Evolutionary conservation across 495 filamentous ascomycete species (phyloP).

Genomic region (Emericellopsis terricola): DNA sequence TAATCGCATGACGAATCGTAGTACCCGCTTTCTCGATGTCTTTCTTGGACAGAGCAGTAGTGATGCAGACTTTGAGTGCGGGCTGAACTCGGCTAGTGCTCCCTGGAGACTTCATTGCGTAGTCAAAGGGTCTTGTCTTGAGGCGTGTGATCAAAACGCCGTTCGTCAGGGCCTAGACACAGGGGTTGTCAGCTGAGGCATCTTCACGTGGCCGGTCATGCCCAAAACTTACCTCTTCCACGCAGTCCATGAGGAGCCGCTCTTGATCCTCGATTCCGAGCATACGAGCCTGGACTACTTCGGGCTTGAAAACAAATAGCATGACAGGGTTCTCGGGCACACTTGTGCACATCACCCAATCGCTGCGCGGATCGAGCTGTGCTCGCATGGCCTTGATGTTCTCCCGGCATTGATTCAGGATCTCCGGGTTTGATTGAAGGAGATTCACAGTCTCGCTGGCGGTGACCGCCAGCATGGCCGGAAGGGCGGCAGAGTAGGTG

Average conservation of each 20-base stretch:
- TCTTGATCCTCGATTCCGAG: constrained; percentile 62
- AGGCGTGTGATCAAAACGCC: constrained; percentile 75
- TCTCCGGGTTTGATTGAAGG: constrained; percentile 67
- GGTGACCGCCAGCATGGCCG: constrained; percentile 86
- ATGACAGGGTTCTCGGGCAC: constrained; percentile 71
- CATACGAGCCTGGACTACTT: constrained; percentile 54
- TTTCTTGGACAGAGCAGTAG: constrained; percentile 72
- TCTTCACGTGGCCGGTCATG: too few relatives aligned
- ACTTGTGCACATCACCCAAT: constrained; percentile 77
- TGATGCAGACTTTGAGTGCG: constrained; percentile 80
- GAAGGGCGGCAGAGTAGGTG: constrained; percentile 86
- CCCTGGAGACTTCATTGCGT: constrained; percentile 34
- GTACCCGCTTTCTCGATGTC: constrained; percentile 86
- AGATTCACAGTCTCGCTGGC: constrained; percentile 75
- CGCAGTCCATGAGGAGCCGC: constrained; percentile 66
- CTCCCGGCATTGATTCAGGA: constrained; percentile 58
- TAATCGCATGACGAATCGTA: constrained; percentile 80
- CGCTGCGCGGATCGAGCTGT: constrained; percentile 81
- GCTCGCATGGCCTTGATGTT: constrained; percentile 64
- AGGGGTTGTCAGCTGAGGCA: constrained; percentile 3
- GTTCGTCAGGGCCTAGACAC: constrained; percentile 48
- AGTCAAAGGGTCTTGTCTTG: constrained; percentile 52
- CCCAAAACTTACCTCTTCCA: constrained; percentile 67
- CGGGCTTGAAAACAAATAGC: constrained; percentile 69
- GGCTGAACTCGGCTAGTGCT: constrained; percentile 49